phyloP scores from a whole-genome alignment of 2,329 filamentous ascomycete genomes.

The Neoarthrinium moseri region DNA sequence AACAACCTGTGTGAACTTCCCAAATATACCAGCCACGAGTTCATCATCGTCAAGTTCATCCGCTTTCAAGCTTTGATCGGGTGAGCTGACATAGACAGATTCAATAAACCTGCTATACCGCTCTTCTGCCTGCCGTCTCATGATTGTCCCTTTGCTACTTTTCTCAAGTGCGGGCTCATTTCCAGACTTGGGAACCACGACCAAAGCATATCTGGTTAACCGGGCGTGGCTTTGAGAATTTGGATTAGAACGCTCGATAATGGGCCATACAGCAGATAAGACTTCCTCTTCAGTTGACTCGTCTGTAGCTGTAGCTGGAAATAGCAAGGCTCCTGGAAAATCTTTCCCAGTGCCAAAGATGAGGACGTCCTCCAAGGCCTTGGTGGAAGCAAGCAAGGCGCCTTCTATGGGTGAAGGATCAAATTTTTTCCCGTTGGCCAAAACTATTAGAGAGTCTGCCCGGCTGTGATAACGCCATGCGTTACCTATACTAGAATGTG shows the following conservation, averaged over 20 bases:
- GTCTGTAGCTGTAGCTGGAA: conserved; percentile 35
- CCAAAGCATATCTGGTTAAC: conserved; percentile 48
- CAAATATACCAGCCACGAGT: conserved; percentile 28
- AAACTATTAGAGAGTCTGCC: conserved; percentile 59
- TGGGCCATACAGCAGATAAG: conserved; percentile 38
- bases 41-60: conserved; percentile 27
- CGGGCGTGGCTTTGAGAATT: conserved; percentile 49
- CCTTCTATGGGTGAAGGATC: conserved; percentile 62
- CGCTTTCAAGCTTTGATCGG: background rate
- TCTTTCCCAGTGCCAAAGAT: conserved; percentile 60
- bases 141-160: conserved; percentile 62
- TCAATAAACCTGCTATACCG: conserved; percentile 46
- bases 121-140: conserved; percentile 50
- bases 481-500: conserved; percentile 46
- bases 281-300: conserved; percentile 33
- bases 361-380: conserved; percentile 50
- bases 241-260: conserved; percentile 45
- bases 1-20: conserved; percentile 29
- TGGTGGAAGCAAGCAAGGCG: conserved; percentile 42
- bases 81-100: conserved; percentile 34
- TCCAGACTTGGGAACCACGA: conserved; percentile 37
- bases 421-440: conserved; percentile 69
- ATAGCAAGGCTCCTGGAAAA: conserved; percentile 56
- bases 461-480: conserved; percentile 64
- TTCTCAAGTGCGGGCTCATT: conserved; percentile 42